These are phyloP conservation scores for Blastocystis sp. DNA, from an alignment of 352 stramenopile species.

Conservation along the genomic window DNA sequence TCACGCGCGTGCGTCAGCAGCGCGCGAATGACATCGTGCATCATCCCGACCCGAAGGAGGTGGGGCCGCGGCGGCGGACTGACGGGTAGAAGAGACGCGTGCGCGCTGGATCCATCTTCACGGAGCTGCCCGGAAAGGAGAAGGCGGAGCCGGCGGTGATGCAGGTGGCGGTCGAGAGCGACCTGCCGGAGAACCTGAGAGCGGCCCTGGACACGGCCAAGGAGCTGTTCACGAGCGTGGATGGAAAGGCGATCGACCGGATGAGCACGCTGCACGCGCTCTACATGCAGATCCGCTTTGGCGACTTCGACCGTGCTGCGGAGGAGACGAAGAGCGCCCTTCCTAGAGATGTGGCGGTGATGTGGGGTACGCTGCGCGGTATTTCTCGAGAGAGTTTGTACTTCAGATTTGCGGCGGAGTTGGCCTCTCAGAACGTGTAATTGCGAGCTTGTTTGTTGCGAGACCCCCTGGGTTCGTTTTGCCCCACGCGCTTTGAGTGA, in stretches of 20 bases:
- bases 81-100: background rate
- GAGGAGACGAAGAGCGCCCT: background rate
- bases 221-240: background rate
- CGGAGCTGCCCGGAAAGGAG: background rate
- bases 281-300: slow-evolving; percentile 21
- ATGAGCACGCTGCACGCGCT: slow-evolving; percentile 2
- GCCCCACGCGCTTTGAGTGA: background rate
- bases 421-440: slow-evolving; percentile 10
- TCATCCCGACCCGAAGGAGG: background rate
- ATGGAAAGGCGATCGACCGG: background rate
- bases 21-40: slow-evolving; percentile 1
- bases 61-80: background rate
- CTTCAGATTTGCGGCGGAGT: slow-evolving; percentile 25
- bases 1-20: background rate
- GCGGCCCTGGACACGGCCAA: slow-evolving; percentile 9
- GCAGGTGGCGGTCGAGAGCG: background rate
- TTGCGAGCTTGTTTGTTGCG: background rate
- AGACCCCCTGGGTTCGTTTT: background rate
- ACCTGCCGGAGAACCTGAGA: slow-evolving; percentile 16
- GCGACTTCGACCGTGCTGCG: background rate
- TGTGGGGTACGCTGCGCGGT: background rate
- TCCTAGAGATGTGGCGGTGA: background rate
- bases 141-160: background rate
- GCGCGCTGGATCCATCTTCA: background rate
- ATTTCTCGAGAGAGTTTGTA: background rate